Evolutionary conservation across 805 yeast species (phyloP).

Genomic region (Saturnispora gosingensis): DNA sequence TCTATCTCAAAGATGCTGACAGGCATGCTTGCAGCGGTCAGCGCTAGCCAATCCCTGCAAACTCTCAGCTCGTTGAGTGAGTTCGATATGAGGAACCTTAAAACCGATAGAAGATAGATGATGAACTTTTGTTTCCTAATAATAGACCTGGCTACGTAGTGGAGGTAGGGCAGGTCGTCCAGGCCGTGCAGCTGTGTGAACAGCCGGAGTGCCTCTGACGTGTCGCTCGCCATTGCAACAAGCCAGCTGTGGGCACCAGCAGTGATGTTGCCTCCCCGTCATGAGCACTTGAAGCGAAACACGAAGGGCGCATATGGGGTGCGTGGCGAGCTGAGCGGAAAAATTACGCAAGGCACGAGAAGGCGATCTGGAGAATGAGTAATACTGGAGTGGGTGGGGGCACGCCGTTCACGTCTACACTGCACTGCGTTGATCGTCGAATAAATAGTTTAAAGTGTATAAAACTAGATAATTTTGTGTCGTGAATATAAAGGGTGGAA

Average conservation of each 20-base stretch:
- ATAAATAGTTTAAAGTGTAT: background rate
- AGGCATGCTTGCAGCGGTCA: background rate
- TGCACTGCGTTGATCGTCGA: background rate
- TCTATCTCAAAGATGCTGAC: background rate
- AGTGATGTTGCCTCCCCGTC: background rate
- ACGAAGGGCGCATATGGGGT: background rate
- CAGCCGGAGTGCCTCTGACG: background rate
- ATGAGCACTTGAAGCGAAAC: background rate
- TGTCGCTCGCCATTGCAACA: background rate
- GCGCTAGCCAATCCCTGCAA: background rate
- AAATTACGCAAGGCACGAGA: background rate
- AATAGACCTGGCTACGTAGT: background rate
- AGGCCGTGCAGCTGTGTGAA: background rate
- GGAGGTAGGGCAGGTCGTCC: background rate
- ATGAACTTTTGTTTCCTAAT: slow-evolving; percentile 1
- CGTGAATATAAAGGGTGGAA: background rate
- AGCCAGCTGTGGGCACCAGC: background rate
- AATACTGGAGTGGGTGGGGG: background rate
- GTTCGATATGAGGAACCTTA: background rate
- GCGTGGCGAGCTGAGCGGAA: background rate
- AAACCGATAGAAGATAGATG: slow-evolving; percentile 1
- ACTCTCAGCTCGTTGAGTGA: background rate
- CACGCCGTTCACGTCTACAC: background rate
- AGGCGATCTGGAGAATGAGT: background rate
- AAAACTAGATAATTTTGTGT: background rate